Base-by-base conservation (phyloP, 345 rosid genomes). In the Anastatica hierochuntica region DNA sequence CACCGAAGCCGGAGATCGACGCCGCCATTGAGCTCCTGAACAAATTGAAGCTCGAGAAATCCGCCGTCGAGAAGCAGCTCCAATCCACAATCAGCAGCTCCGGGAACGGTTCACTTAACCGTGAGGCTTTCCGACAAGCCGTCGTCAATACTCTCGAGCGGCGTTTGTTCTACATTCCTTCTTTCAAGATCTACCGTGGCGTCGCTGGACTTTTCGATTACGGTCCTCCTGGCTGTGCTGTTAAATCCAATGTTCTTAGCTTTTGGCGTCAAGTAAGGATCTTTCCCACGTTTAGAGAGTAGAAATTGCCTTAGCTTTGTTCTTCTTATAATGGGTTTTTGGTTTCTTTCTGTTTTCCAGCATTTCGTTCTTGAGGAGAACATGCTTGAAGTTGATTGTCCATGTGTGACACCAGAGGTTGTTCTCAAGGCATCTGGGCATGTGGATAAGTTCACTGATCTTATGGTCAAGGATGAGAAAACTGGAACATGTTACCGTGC, bases 361-460 rank as follows among this genome's bases (percentile, higher is more conserved):
- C 98, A 90, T 76, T 90, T 90, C 65, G 77, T 87, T 40, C 87
- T 79, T 0, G 94, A 87, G 74, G 98, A 90, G 77, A 77, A 84
- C 61, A 90, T 90, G 96, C 67, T 87, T 44, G 98, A 90, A 71
- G 95, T 87, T 46, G 95, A 84, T 56, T 84, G 96, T 66, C 94
- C 98, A 3, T 82, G 95, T 64, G 96, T 90, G 68, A 90, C 98
- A 5, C 98, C 96, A 2, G 98, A 90, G 74, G 73, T 74, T 69
- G 95, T 90, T 33, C 77, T 87, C 20, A 90, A 84, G 77, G 98
- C 98, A 5, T 90, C 98, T 10, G 96, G 98, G 21, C 98, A 90
- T 44, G 96, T 90, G 12, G 98, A 90, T 69, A 90, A 87, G 69
- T 87, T 90, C 69, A 87, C 96, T 14, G 98, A 90, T 74, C 95